phyloP scores from a whole-genome alignment of 495 filamentous ascomycete species.

The Aspergillus cavernicola region DNA sequence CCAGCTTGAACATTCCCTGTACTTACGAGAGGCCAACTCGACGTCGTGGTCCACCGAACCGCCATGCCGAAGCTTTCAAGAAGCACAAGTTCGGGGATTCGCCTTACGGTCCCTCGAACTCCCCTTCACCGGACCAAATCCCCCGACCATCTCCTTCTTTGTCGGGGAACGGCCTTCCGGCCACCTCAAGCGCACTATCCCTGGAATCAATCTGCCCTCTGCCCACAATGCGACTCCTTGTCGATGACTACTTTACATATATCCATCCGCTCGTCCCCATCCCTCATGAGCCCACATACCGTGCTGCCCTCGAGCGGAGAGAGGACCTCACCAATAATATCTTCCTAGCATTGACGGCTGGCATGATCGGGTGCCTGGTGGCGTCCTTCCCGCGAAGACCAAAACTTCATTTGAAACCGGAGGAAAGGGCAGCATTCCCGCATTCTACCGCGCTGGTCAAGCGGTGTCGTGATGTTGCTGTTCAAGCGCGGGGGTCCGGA shows the following conservation, averaged over 20 bases:
- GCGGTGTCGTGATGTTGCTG: conserved; percentile 66
- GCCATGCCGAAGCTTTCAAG: conserved; percentile 79
- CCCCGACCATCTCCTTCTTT: conserved; percentile 23
- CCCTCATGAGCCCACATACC: conserved; percentile 83
- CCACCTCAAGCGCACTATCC: conserved; percentile 32
- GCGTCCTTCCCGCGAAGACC: conserved; percentile 81
- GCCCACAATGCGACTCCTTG: conserved; percentile 59
- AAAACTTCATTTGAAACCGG: conserved; percentile 62
- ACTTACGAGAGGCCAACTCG: conserved; percentile 76
- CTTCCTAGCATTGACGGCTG: conserved; percentile 74
- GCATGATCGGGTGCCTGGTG: conserved; percentile 74
- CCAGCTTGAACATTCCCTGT: conserved; percentile 75
- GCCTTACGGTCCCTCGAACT: conserved; percentile 25
- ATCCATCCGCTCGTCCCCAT: conserved; percentile 84
- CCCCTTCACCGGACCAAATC: conserved; percentile 25
- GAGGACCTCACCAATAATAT: conserved; percentile 65
- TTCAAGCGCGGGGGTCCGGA: conserved; percentile 63
- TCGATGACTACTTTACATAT: conserved; percentile 88
- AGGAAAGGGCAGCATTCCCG: conserved; percentile 48
- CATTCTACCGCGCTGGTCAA: conserved; percentile 70
- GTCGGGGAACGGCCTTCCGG: conserved; percentile 18
- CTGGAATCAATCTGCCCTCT: conserved; percentile 75
- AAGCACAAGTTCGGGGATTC: conserved; percentile 52
- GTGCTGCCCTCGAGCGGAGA: conserved; percentile 62
- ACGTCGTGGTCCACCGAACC: conserved; percentile 80